Percentiles rank a stretch among this genome's conserved stretches.
phyloP scores from a whole-genome alignment of 176 grass and related monocot genomes.

The Oryza glumipatula region DNA sequence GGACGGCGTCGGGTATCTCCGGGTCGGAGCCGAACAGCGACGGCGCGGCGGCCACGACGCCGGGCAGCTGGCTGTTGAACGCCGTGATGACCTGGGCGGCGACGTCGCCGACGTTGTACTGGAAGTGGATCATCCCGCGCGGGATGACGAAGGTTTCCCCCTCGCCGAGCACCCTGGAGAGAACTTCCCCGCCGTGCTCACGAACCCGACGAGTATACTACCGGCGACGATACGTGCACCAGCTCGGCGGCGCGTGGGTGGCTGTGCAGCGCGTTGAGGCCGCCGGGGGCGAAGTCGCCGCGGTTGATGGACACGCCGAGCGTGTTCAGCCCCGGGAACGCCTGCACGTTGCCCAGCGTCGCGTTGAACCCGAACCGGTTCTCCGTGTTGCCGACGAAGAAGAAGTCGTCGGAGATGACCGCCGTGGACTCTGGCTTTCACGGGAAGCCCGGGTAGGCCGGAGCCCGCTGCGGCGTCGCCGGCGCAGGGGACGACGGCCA shows the following conservation, averaged over 20 bases:
- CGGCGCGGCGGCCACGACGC: slow-evolving; percentile 45
- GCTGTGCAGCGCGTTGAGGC: slow-evolving; percentile 75
- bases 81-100: slow-evolving; percentile 50
- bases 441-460: slow-evolving; percentile 36
- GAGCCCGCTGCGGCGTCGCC: slow-evolving; percentile 11
- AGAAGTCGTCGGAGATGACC: slow-evolving; percentile 76
- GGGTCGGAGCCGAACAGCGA: slow-evolving; percentile 53
- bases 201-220: slow-evolving; percentile 63
- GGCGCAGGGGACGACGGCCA: slow-evolving; percentile 29
- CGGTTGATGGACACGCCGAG: slow-evolving; percentile 84
- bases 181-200: slow-evolving; percentile 58
- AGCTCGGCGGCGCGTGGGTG: slow-evolving; percentile 80
- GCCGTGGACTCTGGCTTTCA: slow-evolving; percentile 61
- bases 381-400: slow-evolving; percentile 55
- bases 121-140: slow-evolving; percentile 75
- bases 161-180: slow-evolving; percentile 53
- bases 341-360: slow-evolving; percentile 52
- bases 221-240: slow-evolving; percentile 47
- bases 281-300: slow-evolving; percentile 71
- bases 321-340: slow-evolving; percentile 86
- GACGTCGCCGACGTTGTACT: slow-evolving; percentile 53
- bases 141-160: slow-evolving; percentile 75
- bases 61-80: slow-evolving; percentile 85
- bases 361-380: slow-evolving; percentile 38
- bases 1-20: slow-evolving; percentile 60